These are phyloP conservation scores for Diplodia scrobiculata DNA, from an alignment of 2,329 filamentous ascomycete genomes.

Conservation along the genomic window DNA sequence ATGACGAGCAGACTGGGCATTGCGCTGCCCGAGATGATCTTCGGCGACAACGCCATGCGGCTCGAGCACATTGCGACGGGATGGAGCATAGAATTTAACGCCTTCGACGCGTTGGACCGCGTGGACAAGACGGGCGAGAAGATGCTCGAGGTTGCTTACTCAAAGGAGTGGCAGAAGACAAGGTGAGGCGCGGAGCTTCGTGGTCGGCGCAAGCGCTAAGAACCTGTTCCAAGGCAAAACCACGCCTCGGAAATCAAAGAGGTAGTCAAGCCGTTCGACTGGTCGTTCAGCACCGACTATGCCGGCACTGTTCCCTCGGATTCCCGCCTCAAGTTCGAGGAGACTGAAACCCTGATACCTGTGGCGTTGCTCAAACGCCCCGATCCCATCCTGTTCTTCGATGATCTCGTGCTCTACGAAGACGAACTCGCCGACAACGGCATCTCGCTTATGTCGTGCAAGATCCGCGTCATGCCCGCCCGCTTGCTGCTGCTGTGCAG, in stretches of 20 bases:
- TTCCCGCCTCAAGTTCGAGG: conserved; percentile 41
- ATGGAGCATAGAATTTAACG: conserved; percentile 80
- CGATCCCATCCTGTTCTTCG: conserved; percentile 94
- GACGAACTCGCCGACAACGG: conserved; percentile 98
- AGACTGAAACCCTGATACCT: conserved; percentile 66
- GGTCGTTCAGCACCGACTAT: conserved; percentile 94
- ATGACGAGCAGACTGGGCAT: conserved; percentile 80
- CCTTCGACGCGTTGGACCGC: conserved; percentile 80
- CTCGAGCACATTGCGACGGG: conserved; percentile 72
- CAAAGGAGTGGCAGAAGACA: conserved; percentile 78
- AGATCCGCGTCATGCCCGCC: conserved; percentile 88
- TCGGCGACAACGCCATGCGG: conserved; percentile 85
- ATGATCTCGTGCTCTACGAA: conserved; percentile 94
- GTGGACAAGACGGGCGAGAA: conserved; percentile 91
- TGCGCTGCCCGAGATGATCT: conserved; percentile 97
- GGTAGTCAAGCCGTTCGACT: conserved; percentile 94
- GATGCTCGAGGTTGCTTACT: conserved; percentile 94
- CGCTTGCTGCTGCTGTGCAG: conserved; percentile 81
- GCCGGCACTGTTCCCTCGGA: conserved; percentile 63
- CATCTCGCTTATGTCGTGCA: conserved; percentile 85
- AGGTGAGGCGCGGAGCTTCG: conserved; percentile 50
- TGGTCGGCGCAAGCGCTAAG: not conserved
- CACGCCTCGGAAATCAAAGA: conserved; percentile 86
- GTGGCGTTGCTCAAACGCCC: conserved; percentile 82
- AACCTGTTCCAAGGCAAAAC: conserved; percentile 61